Evolutionary conservation across 805 yeast species (phyloP), one percentile per base, ranked within the genome.

Genomic region (Ogataea dorogensis): DNA sequence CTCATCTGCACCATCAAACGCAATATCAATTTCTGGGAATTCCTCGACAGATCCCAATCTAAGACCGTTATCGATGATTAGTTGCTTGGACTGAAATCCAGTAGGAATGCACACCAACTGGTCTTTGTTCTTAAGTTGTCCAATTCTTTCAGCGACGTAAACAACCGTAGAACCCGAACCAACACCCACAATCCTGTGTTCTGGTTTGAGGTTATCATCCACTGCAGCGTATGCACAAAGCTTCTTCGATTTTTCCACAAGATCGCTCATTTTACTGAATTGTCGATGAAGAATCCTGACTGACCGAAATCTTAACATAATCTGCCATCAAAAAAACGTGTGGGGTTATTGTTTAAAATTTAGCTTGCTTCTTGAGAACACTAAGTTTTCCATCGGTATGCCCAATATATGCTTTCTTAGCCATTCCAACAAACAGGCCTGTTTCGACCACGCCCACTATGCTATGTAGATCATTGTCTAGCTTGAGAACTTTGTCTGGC

Each of bases 1-100:
- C 63, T 93, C 98, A 63, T 93, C 99, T 2, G 98, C 98, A 28
- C 99, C 99, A 61, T 93, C 99, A 59, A 93, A 93, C 2, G 96
- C 96, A 50, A 93, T 78, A 58, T 93, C 98, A 28, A 93, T 67
- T 17, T 72, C 71, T 2, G 95, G 86, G 45, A 67, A 80, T 66
- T 87, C 89, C 54, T 91, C 97, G 42, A 91, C 76, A 7, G 84
- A 70, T 2, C 95, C 95, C 46, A 89, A 68, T 25, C 62, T 71
- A 45, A 93, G 70, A 0, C 93, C 93, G 51, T 88, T 88, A 40
- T 77, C 83, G 40, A 86, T 66, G 50, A 93, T 89, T 49, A 93
- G 72, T 52, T 81, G 86, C 54, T 84, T 84, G 28, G 94, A 83
- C 65, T 93, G 99, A 71, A 89, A 93, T 2, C 98, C 98, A 1